Percentiles rank a stretch among this genome's conserved stretches.
phyloP scores from a whole-genome alignment of 2,329 filamentous ascomycete genomes.

The Neofusicoccum cordaticola region DNA sequence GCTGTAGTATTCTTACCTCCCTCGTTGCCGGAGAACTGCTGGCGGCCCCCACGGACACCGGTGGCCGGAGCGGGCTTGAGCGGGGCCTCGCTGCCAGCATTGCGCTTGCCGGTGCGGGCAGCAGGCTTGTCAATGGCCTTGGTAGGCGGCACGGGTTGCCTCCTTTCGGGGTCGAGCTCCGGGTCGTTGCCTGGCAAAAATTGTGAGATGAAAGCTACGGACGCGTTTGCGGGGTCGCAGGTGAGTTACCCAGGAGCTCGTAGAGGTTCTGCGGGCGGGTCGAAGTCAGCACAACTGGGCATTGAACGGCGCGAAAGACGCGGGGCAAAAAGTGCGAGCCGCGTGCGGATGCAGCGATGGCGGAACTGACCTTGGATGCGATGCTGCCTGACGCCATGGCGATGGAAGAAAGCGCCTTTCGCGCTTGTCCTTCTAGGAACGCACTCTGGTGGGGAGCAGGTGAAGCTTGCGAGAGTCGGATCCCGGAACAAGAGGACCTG shows the following conservation, averaged over 20 bases:
- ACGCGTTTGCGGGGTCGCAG: constrained; percentile 20
- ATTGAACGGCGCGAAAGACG: constrained; percentile 2
- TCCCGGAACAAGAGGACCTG: constrained; percentile 37
- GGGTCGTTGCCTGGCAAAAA: constrained; percentile 61
- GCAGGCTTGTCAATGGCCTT: constrained; percentile 85
- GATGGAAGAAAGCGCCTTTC: constrained; percentile 41
- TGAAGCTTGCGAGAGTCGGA: constrained; percentile 35
- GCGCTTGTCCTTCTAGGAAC: constrained; percentile 43
- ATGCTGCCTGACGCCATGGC: constrained; percentile 35
- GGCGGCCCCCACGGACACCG: constrained; percentile 39
- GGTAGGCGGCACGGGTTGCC: constrained; percentile 71
- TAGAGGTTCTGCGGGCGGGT: constrained; percentile 73
- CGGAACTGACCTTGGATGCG: constrained; percentile 42
- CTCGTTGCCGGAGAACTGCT: constrained; percentile 72
- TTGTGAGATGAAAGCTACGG: constrained; percentile 22
- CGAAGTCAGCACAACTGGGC: background rate
- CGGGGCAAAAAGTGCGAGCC: constrained; percentile 2
- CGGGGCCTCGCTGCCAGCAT: constrained; percentile 72
- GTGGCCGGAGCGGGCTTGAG: constrained; percentile 36
- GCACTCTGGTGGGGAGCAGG: constrained; percentile 35
- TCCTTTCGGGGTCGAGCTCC: constrained; percentile 70
- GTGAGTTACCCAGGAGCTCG: constrained; percentile 86
- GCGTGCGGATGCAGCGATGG: constrained; percentile 8
- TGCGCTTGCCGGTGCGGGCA: constrained; percentile 79
- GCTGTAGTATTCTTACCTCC: constrained; percentile 64